Base-by-base conservation (phyloP, 805 yeast genomes). In the Kuraishia capsulata region DNA sequence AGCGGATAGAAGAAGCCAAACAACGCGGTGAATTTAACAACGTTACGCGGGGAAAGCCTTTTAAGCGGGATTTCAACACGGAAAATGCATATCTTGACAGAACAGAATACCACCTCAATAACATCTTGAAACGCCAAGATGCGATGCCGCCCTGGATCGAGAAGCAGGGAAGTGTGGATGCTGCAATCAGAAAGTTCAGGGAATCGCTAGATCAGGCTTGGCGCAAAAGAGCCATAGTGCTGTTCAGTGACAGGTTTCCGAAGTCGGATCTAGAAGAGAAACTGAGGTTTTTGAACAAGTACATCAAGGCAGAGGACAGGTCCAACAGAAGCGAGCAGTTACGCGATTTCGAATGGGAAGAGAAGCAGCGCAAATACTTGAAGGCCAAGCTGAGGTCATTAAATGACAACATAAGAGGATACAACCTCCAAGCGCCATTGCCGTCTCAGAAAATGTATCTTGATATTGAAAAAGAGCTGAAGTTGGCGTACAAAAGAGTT, bases 71-170 rank as follows among this genome's bases (percentile, higher is more conserved):
- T 14, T 56, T 49, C 35, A 54, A 61, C 38, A 54, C 58, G n/a
- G 62, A 59, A 46, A 74, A 62, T 53, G 81, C 76, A 34, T 81
- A 66, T 56, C 64, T 69, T 41, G 92, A 75, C 55, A 71, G 71
- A 42, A 84, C 77, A 39, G 94, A 81, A 48, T 85, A 78, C 54
- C 85, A 86, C 53, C 57, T 88, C 61, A 88, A 88, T 57, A 77
- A 83, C 44, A 80, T 88, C 33, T 59, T 88, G 40, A 73, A 70
- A 44, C 71, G 74, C 32, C 96, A 88, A 55, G 88, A 85, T 36
- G 78, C 85, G 1, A 62, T 78, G 9, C 95, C 96, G 0, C 95
- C 95, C 0, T 88, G 96, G 96, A 80, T 88, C 28, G 95, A 86
- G 48, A 78, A 74, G 39, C 92, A 84, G 54, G 65, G 73, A 16